A percentile compares a stretch with the other conserved stretches of the same genome.
Conservation (phyloP, 768 basidiomycete genomes). For the Lactarius trivialis region DNA sequence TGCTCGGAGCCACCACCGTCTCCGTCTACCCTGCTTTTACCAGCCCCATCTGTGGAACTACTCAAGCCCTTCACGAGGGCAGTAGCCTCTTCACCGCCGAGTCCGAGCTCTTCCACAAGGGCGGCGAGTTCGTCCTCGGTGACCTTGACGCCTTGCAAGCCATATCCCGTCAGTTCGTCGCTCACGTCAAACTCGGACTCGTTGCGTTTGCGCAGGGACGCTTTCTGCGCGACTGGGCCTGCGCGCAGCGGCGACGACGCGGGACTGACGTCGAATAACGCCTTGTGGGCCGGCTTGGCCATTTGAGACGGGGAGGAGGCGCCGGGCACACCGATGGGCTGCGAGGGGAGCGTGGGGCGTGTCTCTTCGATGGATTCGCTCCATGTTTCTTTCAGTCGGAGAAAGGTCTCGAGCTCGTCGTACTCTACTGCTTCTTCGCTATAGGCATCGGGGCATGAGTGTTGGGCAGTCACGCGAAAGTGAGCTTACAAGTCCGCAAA, state of each 20-base stretch:
- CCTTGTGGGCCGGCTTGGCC: slow-evolving; percentile 64
- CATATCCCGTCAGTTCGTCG: slow-evolving; percentile 60
- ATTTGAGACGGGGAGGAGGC: slow-evolving; percentile 69
- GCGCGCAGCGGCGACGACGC: slow-evolving; percentile 28
- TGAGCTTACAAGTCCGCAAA: slow-evolving; percentile 65
- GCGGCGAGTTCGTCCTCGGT: slow-evolving; percentile 68
- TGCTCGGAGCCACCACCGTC: not conserved
- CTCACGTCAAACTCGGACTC: slow-evolving; percentile 57
- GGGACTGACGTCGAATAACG: slow-evolving; percentile 40
- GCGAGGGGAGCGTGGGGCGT: slow-evolving; percentile 44
- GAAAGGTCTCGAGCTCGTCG: slow-evolving; percentile 61
- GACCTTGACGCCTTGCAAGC: slow-evolving; percentile 69
- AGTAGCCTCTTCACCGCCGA: slow-evolving; percentile 69
- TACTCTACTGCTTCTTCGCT: slow-evolving; percentile 86
- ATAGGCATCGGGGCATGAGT: not conserved
- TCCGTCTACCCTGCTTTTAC: slow-evolving; percentile 7
- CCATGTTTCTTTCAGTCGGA: slow-evolving; percentile 69
- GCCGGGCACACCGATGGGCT: slow-evolving; percentile 77
- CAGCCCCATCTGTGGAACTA: slow-evolving; percentile 26
- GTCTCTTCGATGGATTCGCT: slow-evolving; percentile 53
- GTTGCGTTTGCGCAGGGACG: slow-evolving; percentile 38
- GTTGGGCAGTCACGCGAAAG: slow-evolving; percentile 7
- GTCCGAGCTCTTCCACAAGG: slow-evolving; percentile 67
- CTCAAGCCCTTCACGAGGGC: slow-evolving; percentile 64
- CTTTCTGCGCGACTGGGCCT: slow-evolving; percentile 25